Evolutionary conservation across 768 basidiomycete genomes (phyloP), one percentile per base, ranked within the genome.

Genomic region (Royoungia palumana): DNA sequence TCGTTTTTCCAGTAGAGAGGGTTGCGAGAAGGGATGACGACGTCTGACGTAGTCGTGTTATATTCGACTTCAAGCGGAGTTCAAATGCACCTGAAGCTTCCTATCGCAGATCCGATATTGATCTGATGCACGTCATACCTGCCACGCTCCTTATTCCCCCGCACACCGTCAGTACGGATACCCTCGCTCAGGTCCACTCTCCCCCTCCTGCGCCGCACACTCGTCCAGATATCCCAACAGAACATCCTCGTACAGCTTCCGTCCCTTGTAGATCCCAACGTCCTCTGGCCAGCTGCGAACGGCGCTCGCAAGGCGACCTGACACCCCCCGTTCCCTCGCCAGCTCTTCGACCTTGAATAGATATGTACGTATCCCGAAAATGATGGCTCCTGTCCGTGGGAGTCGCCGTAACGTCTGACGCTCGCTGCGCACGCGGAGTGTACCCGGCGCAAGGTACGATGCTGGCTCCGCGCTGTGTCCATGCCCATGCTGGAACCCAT

Each of bases 361-460:
- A 66, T 87, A 86, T 41, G 81, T 82, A 34, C 85, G 73, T 58
- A 87, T 83, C 44, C 81, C 83, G 63, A 89, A 89, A 35, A 83
- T 65, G 32, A 87, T 73, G 2, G 78, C 83, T 11, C 86, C 85
- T 35, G 78, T 80, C 4, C 72, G 68, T 11, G 81, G 81, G 44
- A 89, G 74, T 24, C 86, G 71, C 35, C 85, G 72, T 49, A 88
- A 66, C 27, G 80, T 82, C 69, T 87, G 85, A 20, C 86, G 71
- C 60, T 87, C 86, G 21, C 74, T 74, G 20, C 87, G 74, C 50
- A 86, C 65, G 8, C 78, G 75, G 17, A 87, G 64, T 6, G 72
- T 71, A 20, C 71, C 69, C 17, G 75, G 65, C n/a, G 59, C 67
- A 24, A 72, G 47, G 49, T 56, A 53, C 3, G 25, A 5, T 2